Conservation (phyloP, 768 basidiomycete genomes). For the Chlorophyllum brunneum region DNA sequence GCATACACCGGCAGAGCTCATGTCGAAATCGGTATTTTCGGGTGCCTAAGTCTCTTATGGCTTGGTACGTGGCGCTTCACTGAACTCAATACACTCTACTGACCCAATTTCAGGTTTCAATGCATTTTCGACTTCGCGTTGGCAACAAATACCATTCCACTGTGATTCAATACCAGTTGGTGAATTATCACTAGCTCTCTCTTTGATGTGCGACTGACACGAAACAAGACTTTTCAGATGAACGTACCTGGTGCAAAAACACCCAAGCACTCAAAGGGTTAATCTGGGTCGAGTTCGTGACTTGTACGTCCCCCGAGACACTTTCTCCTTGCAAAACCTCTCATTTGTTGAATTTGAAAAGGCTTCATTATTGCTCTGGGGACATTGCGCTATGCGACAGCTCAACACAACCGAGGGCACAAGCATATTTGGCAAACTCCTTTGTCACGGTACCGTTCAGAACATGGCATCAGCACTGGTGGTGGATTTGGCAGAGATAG, state of each 20-base stretch:
- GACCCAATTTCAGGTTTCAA: conserved; percentile 40
- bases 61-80: conserved; percentile 34
- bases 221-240: conserved; percentile 36
- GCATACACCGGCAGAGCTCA: conserved; percentile 44
- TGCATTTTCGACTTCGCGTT: conserved; percentile 57
- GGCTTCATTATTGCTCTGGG: conserved; percentile 39
- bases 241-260: conserved; percentile 49
- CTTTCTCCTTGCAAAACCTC: not conserved
- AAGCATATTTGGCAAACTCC: conserved; percentile 49
- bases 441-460: conserved; percentile 45
- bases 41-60: conserved; percentile 48
- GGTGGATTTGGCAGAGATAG: conserved; percentile 20
- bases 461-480: conserved; percentile 13
- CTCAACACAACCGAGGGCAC: conserved; percentile 40
- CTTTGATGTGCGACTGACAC: not conserved
- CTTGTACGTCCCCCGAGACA: conserved; percentile 32
- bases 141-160: conserved; percentile 42
- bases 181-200: conserved; percentile 19
- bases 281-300: conserved; percentile 55
- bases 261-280: conserved; percentile 52
- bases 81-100: not conserved
- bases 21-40: conserved; percentile 43
- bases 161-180: conserved; percentile 48
- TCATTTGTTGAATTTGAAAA: conserved; percentile 16
- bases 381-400: conserved; percentile 41